phyloP scores from a whole-genome alignment of 768 basidiomycete genomes.

The Cyathus striatus region DNA sequence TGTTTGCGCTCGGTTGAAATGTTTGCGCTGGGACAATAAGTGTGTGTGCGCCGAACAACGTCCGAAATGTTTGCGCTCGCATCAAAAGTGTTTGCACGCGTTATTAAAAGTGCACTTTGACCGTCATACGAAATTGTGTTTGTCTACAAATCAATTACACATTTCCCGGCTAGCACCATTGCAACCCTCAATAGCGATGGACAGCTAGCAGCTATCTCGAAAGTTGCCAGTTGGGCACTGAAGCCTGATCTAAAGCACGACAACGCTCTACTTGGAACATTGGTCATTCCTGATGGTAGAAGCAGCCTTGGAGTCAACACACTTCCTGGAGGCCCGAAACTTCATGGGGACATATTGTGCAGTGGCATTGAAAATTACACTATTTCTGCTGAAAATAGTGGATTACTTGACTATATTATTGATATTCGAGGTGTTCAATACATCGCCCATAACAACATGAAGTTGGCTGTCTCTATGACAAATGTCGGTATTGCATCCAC shows the following conservation, averaged over 20 bases:
- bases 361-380: slow-evolving; percentile 7
- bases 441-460: neutral
- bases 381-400: neutral
- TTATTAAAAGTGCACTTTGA: too few species aligned
- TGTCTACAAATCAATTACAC: slow-evolving; percentile 1
- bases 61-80: too few species aligned
- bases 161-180: slow-evolving; percentile 6
- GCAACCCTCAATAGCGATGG: slow-evolving; percentile 5
- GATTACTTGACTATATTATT: neutral
- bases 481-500: slow-evolving; percentile 4
- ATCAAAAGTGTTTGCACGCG: too few species aligned
- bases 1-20: too few species aligned
- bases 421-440: neutral
- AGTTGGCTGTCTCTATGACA: slow-evolving; percentile 2
- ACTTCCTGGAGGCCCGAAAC: slow-evolving; percentile 5
- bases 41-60: too few species aligned
- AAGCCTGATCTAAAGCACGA: slow-evolving; percentile 6
- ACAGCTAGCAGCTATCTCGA: slow-evolving; percentile 7
- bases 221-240: slow-evolving; percentile 10
- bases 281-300: slow-evolving; percentile 9
- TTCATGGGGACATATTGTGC: slow-evolving; percentile 6
- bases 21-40: too few species aligned
- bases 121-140: too few species aligned
- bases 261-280: slow-evolving; percentile 5
- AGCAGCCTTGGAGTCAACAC: slow-evolving; percentile 4